Evolutionary conservation across 352 stramenopile genomes (phyloP).

Genomic region (Pythium apleroticum): DNA sequence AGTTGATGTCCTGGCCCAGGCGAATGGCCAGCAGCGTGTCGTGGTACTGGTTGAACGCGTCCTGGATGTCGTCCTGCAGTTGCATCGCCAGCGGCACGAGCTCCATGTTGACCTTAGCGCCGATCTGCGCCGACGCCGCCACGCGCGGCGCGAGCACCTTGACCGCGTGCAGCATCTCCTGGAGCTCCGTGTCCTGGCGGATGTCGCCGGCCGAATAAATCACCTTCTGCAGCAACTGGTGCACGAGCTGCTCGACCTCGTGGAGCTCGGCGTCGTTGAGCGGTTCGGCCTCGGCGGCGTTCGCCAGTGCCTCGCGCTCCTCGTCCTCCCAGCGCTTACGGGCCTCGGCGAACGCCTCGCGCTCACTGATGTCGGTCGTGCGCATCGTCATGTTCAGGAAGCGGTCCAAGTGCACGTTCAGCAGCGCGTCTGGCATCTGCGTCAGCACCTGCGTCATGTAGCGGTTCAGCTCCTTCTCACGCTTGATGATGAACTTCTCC

Average conservation of each 20-base stretch:
- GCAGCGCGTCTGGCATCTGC: slow-evolving; percentile 86
- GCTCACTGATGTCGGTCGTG: slow-evolving; percentile 86
- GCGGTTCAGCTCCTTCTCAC: slow-evolving; percentile 90
- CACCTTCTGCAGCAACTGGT: slow-evolving; percentile 88
- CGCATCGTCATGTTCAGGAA: slow-evolving; percentile 89
- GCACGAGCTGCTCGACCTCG: slow-evolving; percentile 87
- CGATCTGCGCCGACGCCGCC: slow-evolving; percentile 81
- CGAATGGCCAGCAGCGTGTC: slow-evolving; percentile 84
- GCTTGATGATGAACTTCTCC: slow-evolving; percentile 91
- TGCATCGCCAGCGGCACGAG: slow-evolving; percentile 88
- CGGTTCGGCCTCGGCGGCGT: slow-evolving; percentile 80
- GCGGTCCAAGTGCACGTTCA: slow-evolving; percentile 89
- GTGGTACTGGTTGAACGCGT: slow-evolving; percentile 92
- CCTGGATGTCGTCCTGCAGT: slow-evolving; percentile 89
- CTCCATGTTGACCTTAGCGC: slow-evolving; percentile 86
- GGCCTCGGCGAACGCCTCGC: slow-evolving; percentile 85
- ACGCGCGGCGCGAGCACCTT: slow-evolving; percentile 87
- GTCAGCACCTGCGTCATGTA: slow-evolving; percentile 91
- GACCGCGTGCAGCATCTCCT: slow-evolving; percentile 90
- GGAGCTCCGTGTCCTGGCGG: slow-evolving; percentile 84
- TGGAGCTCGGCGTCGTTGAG: slow-evolving; percentile 87
- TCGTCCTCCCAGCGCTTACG: slow-evolving; percentile 88
- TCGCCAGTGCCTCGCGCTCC: slow-evolving; percentile 83
- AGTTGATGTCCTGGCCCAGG: slow-evolving; percentile 68
- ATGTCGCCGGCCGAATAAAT: slow-evolving; percentile 87